A percentile compares a stretch with the other conserved stretches of the same genome.
Conservation (phyloP, 352 stramenopile genomes). For the Phytophthora agathidicida region DNA sequence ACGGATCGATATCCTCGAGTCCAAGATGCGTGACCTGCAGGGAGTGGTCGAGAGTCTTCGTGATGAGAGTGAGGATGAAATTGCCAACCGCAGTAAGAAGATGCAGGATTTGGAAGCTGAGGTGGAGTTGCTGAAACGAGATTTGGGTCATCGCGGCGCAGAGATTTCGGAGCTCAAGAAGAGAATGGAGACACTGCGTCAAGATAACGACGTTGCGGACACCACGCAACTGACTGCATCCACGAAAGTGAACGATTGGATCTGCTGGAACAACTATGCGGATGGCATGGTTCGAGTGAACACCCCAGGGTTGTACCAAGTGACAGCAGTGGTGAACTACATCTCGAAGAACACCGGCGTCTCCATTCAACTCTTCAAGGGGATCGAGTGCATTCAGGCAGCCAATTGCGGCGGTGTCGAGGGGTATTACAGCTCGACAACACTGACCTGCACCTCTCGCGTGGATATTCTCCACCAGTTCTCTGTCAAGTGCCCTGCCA, state of each 20-base stretch:
- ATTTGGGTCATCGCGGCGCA: too few relatives aligned
- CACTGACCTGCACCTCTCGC: not conserved
- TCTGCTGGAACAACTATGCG: conserved; percentile 3
- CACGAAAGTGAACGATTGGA: not conserved
- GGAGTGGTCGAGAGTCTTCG: conserved; percentile 8
- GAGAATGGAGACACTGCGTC: too few relatives aligned
- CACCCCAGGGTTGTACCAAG: conserved; percentile 4
- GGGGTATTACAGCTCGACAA: not conserved
- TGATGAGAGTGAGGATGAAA: not conserved
- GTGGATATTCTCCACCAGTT: not conserved
- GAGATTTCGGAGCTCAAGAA: too few relatives aligned
- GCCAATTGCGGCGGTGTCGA: conserved; percentile 1
- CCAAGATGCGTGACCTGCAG: conserved; percentile 17
- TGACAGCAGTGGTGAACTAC: conserved; percentile 14
- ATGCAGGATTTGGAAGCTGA: not conserved
- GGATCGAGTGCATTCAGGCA: conserved; percentile 9
- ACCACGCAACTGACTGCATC: not conserved
- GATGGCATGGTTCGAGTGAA: not conserved
- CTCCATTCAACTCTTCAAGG: conserved; percentile 11
- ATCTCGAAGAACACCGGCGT: not conserved
- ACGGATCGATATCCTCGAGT: conserved; percentile 17
- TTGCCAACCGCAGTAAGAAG: not conserved
- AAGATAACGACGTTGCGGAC: not conserved
- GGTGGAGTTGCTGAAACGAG: not conserved
- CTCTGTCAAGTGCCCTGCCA: not conserved